Conservation (phyloP, 202 grass and related monocot species). For the Cymbopogon flexuosus region DNA sequence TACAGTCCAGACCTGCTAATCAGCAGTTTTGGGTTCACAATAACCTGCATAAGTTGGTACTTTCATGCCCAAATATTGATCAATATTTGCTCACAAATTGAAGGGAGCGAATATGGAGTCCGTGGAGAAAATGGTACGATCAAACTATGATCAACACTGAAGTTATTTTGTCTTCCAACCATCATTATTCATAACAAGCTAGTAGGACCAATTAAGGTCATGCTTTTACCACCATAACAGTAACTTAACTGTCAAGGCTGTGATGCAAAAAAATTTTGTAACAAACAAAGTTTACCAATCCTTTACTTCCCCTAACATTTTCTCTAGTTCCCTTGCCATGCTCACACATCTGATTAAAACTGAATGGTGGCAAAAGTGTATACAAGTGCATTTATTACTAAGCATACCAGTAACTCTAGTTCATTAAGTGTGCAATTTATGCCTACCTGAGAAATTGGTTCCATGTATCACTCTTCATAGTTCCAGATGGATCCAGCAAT, state of each 20-base stretch:
- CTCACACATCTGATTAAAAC: background rate
- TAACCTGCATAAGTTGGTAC: background rate
- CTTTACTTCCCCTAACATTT: background rate
- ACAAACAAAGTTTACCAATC: background rate
- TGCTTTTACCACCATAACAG: constrained; percentile 6
- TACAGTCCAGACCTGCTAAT: background rate
- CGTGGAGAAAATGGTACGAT: background rate
- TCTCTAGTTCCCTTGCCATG: background rate
- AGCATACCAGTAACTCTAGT: background rate
- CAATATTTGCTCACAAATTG: background rate
- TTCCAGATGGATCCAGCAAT: constrained; percentile 95
- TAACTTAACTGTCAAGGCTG: background rate
- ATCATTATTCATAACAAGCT: background rate
- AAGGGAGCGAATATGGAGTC: background rate
- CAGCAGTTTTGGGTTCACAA: background rate
- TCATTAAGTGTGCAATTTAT: background rate
- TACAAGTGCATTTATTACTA: background rate
- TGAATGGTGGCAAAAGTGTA: constrained; percentile 11
- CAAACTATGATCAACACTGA: constrained; percentile 7
- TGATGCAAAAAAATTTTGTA: background rate
- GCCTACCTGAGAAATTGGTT: constrained; percentile 92
- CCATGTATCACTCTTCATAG: constrained; percentile 99
- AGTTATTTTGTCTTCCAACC: background rate
- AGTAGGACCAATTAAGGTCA: background rate
- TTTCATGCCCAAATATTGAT: background rate